phyloP scores from a whole-genome alignment of 306 rosid species.

The Comarum palustre region DNA sequence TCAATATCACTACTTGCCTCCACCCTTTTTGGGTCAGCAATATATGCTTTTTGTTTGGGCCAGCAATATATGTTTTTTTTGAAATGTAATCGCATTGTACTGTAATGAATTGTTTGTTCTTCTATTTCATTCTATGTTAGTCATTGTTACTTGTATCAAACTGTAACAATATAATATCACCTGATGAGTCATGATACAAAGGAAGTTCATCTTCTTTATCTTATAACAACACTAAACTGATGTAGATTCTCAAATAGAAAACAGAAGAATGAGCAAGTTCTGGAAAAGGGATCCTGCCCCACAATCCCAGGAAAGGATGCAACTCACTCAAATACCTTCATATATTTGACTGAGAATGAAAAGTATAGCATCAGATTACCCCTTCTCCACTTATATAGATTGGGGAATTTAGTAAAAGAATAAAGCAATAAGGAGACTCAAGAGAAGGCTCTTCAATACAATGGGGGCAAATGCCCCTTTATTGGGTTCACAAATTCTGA shows the following conservation, averaged over 20 bases:
- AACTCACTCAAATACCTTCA: background rate
- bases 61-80: background rate
- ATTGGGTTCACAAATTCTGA: slow-evolving; percentile 21
- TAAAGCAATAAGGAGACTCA: background rate
- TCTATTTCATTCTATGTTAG: background rate
- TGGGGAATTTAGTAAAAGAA: background rate
- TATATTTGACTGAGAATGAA: slow-evolving; percentile 3
- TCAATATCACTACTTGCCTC: no score
- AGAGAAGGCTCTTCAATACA: background rate
- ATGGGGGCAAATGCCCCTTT: slow-evolving; percentile 10
- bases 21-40: no score
- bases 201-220: background rate
- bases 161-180: background rate
- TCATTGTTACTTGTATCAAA: background rate
- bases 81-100: slow-evolving; percentile 14
- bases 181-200: background rate
- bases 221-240: no score
- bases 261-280: background rate
- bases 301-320: background rate
- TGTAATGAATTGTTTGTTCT: background rate
- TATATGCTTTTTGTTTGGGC: slow-evolving; percentile 16
- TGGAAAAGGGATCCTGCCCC: slow-evolving; percentile 4
- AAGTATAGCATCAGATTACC: background rate
- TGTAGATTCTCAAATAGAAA: background rate
- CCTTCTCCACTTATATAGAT: background rate